A percentile compares a stretch with the other conserved stretches of the same genome.
phyloP scores from a whole-genome alignment of 75 land plant genomes.

The Pinus albicaulis region DNA sequence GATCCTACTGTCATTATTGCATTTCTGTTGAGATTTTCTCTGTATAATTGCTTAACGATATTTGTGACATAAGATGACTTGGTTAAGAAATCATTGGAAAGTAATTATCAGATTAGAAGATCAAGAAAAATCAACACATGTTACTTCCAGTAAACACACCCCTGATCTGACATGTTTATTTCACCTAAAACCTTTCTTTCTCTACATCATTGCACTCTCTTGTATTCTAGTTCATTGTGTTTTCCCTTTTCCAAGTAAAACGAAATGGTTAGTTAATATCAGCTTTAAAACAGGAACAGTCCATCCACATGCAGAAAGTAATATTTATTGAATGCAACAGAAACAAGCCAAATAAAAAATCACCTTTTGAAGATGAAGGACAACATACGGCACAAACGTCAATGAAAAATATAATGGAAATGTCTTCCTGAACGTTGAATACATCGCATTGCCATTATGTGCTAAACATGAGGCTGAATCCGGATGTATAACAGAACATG shows the following conservation, averaged over 20 bases:
- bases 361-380: conserved; percentile 88
- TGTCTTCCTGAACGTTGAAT: conserved; percentile 90
- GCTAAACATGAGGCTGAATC: conserved; percentile 63
- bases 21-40: no score
- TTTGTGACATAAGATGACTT: no score
- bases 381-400: conserved; percentile 96
- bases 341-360: not conserved
- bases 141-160: no score
- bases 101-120: no score
- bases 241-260: not conserved
- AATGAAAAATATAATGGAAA: conserved; percentile 97
- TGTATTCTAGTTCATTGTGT: not conserved
- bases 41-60: no score
- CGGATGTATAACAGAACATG: conserved; percentile 86
- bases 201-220: not conserved
- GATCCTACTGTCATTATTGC: no score
- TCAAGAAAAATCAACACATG: no score
- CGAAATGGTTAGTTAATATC: not conserved
- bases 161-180: no score
- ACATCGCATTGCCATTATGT: conserved; percentile 71
- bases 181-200: not conserved
- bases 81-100: no score
- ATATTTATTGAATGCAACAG: not conserved
- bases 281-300: not conserved
- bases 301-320: not conserved